Percentiles rank a stretch among this genome's conserved stretches.
Evolutionary conservation across 129 eudicot genomes (phyloP).

Genomic region (Saussurea involucrata): DNA sequence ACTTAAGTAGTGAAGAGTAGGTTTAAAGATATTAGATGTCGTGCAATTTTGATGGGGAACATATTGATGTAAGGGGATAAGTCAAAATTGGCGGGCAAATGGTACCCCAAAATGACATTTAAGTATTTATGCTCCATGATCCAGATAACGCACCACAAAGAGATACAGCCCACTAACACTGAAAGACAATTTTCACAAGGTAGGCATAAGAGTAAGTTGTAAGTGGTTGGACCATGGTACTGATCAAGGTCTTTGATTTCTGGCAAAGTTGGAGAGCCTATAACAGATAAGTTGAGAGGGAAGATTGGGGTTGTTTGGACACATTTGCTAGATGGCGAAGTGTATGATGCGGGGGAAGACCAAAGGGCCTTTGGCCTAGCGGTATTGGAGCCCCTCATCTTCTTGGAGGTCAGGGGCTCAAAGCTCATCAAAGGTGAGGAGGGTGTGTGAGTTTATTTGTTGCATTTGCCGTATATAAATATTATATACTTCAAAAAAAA

Average conservation of each 20-base stretch:
- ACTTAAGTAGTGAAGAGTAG: background rate
- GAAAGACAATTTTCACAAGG: background rate
- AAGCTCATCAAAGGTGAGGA: too few relatives aligned
- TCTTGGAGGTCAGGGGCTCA: too few relatives aligned
- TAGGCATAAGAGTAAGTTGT: background rate
- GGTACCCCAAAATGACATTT: background rate
- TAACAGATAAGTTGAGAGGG: background rate
- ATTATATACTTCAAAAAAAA: too few relatives aligned
- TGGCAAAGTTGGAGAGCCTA: background rate
- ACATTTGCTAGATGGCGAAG: background rate
- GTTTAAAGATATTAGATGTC: too few relatives aligned
- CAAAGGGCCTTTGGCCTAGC: too few relatives aligned
- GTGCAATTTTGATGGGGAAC: background rate
- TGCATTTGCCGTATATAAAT: too few relatives aligned
- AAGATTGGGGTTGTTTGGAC: background rate
- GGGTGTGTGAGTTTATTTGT: too few relatives aligned
- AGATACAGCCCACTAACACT: too few relatives aligned
- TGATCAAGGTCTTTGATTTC: background rate
- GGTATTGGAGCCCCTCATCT: too few relatives aligned
- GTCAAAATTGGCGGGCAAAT: background rate
- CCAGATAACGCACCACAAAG: background rate
- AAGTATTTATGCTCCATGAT: background rate
- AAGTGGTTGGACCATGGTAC: background rate
- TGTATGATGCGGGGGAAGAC: too few relatives aligned
- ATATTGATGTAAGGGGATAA: background rate